phyloP scores from a whole-genome alignment of 768 basidiomycete species.

The Boletus pseudopeckii region DNA sequence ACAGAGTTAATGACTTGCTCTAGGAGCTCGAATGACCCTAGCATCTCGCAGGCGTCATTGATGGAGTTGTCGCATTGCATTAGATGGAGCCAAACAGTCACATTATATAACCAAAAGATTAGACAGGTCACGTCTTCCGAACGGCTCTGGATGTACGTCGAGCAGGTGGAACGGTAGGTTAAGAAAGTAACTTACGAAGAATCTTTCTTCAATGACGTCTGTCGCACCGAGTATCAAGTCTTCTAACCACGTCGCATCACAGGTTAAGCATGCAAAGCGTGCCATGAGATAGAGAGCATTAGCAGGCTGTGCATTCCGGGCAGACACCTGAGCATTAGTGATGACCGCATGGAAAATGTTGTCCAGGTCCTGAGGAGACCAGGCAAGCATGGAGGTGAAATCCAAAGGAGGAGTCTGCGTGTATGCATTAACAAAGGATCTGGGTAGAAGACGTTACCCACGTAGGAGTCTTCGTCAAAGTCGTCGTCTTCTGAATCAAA shows the following conservation, averaged over 20 bases:
- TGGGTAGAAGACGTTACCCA: constrained; percentile 24
- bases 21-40: constrained; percentile 81
- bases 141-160: constrained; percentile 50
- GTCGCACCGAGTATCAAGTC: constrained; percentile 89
- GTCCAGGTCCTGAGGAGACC: constrained; percentile 75
- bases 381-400: constrained; percentile 90
- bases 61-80: constrained; percentile 82
- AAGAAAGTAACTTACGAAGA: constrained; percentile 66
- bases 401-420: constrained; percentile 68
- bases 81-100: constrained; percentile 86
- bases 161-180: constrained; percentile 5
- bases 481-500: constrained; percentile 52
- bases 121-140: constrained; percentile 83
- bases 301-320: constrained; percentile 81
- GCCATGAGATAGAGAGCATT: constrained; percentile 88
- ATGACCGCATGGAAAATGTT: constrained; percentile 81
- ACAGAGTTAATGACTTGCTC: constrained; percentile 94
- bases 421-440: constrained; percentile 5
- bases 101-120: constrained; percentile 94
- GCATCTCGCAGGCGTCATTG: constrained; percentile 73
- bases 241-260: constrained; percentile 89
- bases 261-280: constrained; percentile 89
- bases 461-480: constrained; percentile 47
- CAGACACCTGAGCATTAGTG: constrained; percentile 64
- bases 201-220: constrained; percentile 86